Evolutionary conservation across 257 asterid genomes (phyloP), one percentile per base, ranked within the genome.

Genomic region (Solanum acaule): DNA sequence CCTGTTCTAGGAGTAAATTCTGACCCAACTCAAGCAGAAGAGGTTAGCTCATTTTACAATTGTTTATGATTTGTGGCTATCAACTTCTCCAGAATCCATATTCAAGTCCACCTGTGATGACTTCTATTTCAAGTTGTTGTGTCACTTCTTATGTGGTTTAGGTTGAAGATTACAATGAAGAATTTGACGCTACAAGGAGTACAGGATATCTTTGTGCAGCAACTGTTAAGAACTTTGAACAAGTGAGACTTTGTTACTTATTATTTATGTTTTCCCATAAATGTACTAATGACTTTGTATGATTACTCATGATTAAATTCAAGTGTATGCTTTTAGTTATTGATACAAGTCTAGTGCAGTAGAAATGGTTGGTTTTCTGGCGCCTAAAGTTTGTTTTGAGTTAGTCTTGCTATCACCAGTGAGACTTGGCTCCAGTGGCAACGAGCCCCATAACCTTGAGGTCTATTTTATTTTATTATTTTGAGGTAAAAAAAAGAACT

Each of bases 131-230:
- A 86, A 31, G 63, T 65, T 23, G 25, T 8, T 65, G 0, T 34
- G 46, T 59, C 87, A 68, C 67, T 85, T 82, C 61, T n/a, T 87
- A 29, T 89, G 31, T 89, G 90, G 34, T 88, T 59, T 86, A 95
- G 98, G 96, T 94, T 91, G 94, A 89, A 88, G 93, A 93, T 89
- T 85, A 89, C 68, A 93, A 90, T 87, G 98, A 95, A 83, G 98
- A 96, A 27, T 95, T 97, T 85, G 99, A 96, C 78, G 98, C 99
- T 68, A 94, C 95, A 33, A 94, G 99, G 95, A 96, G 99, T 93
- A 96, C 98, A 25, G 98, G 98, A 88, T 92, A 93, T 91, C 98
- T 96, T 56, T 96, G 99, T 93, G 98, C 98, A 35, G 97, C 98
- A 83, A 95, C 98, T 56, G 88, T 91, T 25, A 86, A 90, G 86